A percentile compares a stretch with the other conserved stretches of the same genome.
These are phyloP conservation scores for Penicillium egyptiacum DNA, from an alignment of 495 filamentous ascomycete species.

Conservation along the genomic window DNA sequence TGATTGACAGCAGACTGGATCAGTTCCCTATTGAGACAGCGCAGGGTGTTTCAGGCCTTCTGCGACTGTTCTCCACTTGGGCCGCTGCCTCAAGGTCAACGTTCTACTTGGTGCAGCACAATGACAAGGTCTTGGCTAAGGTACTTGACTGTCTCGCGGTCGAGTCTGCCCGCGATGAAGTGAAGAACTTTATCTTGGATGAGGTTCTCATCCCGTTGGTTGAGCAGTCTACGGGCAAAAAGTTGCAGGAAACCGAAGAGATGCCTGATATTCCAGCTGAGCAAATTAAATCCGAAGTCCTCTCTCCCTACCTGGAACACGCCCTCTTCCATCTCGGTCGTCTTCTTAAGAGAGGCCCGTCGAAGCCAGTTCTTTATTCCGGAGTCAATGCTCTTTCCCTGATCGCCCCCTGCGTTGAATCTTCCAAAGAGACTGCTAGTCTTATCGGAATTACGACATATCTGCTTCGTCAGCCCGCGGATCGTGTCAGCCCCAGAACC, in stretches of 20 bases:
- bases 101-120: constrained; percentile 63
- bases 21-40: constrained; percentile 84
- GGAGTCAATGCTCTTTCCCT: constrained; percentile 74
- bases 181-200: constrained; percentile 77
- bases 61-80: constrained; percentile 81
- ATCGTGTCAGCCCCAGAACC: constrained; percentile 74
- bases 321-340: constrained; percentile 65
- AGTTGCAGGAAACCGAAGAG: constrained; percentile 45
- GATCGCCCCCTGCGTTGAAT: constrained; percentile 71
- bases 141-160: constrained; percentile 70
- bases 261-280: constrained; percentile 50
- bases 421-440: constrained; percentile 65
- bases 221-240: constrained; percentile 50
- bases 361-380: constrained; percentile 70
- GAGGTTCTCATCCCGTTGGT: constrained; percentile 66
- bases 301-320: constrained; percentile 67
- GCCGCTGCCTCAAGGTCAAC: constrained; percentile 63
- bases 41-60: constrained; percentile 79
- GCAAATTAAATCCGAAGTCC: constrained; percentile 59
- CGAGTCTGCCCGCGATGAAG: constrained; percentile 80
- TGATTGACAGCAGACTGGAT: constrained; percentile 73
- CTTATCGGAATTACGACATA: constrained; percentile 74
- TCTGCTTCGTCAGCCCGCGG: constrained; percentile 78
- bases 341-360: constrained; percentile 68
- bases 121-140: constrained; percentile 62